Base-by-base conservation (phyloP, 352 stramenopile genomes). In the Globisporangium paroecandrum region DNA sequence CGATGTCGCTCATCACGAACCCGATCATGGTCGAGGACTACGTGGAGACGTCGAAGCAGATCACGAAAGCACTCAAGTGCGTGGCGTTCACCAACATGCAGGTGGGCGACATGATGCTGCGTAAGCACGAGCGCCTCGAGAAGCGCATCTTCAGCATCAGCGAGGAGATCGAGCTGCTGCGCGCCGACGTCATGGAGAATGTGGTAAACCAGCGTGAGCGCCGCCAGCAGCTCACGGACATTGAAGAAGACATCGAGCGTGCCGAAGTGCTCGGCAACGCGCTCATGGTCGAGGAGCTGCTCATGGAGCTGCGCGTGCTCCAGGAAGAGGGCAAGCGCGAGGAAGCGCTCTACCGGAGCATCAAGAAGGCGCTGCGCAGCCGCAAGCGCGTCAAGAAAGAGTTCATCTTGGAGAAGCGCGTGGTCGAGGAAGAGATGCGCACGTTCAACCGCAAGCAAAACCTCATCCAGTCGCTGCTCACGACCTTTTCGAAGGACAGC, bases 31-130 rank as follows among this genome's bases (percentile, higher is more conserved):
- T 81, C 55, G 65, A 72, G 51, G 66, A 75, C 55, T 76, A 72
- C 13, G 53, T 72, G 3, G 80, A 89, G 66, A 77, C 70, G 22
- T 81, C 77, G 64, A 85, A 86, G 75, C 81, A 89, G 64, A 77
- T 80, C 62, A 83, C 80, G 61, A 89, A 89, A 68, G 78, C 78
- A 61, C 77, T 89, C 63, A 89, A 89, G 62, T 82, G 73, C 74
- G 81, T 89, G 49, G 78, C 78, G 56, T 85, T 77, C 65, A 84
- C 77, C 65, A 84, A 78, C 70, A 84, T 82, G 71, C 81, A 89
- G 65, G 76, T 85, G 60, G 76, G 78, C 60, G 76, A 83, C 67
- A 77, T 89, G 69, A 78, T 89, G 65, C 58, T 69, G 27, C 81
- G 81, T 58, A 80, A 83, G 56, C 72, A 82, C 65, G 77, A 81